Evolutionary conservation across 495 filamentous ascomycete species (phyloP), one percentile per base, ranked within the genome.

Genomic region (Collariella sp.): DNA sequence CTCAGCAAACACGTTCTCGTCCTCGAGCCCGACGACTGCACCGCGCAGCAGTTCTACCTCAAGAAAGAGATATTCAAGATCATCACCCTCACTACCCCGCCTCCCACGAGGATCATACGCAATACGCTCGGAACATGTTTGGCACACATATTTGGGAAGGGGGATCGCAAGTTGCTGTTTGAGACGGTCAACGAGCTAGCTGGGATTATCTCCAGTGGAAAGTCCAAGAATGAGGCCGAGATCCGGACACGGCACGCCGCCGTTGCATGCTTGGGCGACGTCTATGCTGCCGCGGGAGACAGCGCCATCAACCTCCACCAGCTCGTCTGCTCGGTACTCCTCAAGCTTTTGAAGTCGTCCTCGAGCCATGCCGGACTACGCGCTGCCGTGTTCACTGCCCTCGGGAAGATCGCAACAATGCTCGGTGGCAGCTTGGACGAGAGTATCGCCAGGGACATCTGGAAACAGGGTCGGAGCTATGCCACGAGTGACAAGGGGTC

Each of bases 21-120:
- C 18, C 78, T 96, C 26, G 79, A 83, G 51, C 72, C 80, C 55
- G 85, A 94, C 51, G 86, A 86, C 56, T 83, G 89, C 48, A 91
- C 88, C 36, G 80, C 85, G 5, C 84, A 95, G 69, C 93, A 99
- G 67, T 81, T 87, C 61, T 85, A 86, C 65, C 69, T 99, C 55
- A 95, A 94, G 65, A 86, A 84, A 61, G 88, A 97, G 73, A 76
- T 96, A 39, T 84, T 96, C 64, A 86, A 91, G 68, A 86, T 97
- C 65, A 78, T 99, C 58, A 88, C 81, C 55, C 84, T 99, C n/a
- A 64, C 85, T 38, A 80, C 88, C 23, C 93, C 94, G 22, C 78
- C 87, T 16, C 86, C 90, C 38, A 88, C 88, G n/a, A 76, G 93
- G 66, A 87, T 94, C 49, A 84, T 95, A 63, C 82, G 94, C 60